Evolutionary conservation across 2,329 filamentous ascomycete genomes (phyloP).

Genomic region (Aureobasidium sp.): DNA sequence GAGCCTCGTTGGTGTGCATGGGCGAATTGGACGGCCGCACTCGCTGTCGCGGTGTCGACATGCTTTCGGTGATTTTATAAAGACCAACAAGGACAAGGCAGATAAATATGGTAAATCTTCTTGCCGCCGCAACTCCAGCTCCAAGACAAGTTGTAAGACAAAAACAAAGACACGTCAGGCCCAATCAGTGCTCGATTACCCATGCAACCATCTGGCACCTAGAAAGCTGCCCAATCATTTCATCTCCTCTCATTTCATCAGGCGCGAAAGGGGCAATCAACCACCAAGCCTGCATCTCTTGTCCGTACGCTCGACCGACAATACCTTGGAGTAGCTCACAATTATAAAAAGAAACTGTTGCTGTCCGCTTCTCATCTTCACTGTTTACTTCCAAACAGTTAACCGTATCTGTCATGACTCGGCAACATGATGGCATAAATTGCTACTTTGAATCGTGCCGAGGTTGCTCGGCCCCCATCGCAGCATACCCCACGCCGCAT

Average conservation of each 20-base stretch:
- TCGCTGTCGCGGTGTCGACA: conserved; percentile 11
- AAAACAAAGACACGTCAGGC: conserved; percentile 11
- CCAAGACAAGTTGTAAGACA: conserved; percentile 7
- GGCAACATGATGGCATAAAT: conserved; percentile 8
- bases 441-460: conserved; percentile 1
- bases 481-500: background rate
- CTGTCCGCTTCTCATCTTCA: background rate
- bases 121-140: background rate
- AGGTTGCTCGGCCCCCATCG: conserved; percentile 1
- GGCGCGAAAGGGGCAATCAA: background rate
- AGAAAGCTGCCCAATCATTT: background rate
- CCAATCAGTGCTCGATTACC: background rate
- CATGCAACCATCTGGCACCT: background rate
- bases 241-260: background rate
- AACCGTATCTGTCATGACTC: conserved; percentile 1
- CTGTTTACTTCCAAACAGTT: background rate
- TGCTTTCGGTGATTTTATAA: background rate
- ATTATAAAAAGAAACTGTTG: background rate
- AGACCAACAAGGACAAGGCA: background rate
- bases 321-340: no score
- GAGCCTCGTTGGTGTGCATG: conserved; percentile 41
- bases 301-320: background rate
- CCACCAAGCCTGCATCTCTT: background rate
- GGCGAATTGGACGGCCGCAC: conserved; percentile 24
- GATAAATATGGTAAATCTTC: background rate